Base-by-base conservation (phyloP, 805 yeast genomes). In the Yarrowia hollandica region DNA sequence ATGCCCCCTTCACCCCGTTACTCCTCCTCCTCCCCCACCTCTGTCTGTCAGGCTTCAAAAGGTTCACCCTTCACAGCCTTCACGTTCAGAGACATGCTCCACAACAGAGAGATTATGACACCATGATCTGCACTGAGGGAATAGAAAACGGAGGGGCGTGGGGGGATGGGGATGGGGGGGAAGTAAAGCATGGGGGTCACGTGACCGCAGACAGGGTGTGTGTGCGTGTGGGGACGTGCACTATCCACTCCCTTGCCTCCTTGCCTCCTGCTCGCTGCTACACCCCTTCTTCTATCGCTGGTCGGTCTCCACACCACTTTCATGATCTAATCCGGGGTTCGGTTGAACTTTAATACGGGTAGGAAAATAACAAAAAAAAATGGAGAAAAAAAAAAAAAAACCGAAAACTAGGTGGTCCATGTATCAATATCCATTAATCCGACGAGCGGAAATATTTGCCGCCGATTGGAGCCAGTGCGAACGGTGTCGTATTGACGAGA, bases 31-130 rank as follows among this genome's bases (percentile, higher is more conserved):
- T 9, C 22, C 8, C 22, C 8, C 38, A 34, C 4, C 16, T 34
- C 38, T 2, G 22, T 1, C 18, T 1, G 23, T 4, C 9, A 5
- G n/a, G n/a, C n/a, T n/a, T n/a, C n/a, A n/a, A n/a, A n/a, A n/a
- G n/a, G n/a, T 1, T 9, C 11, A 10, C 46, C 22, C 46, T 31
- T 10, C 31, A 30, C 9, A 19, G 28, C 52, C 35, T 44, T 44
- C 52, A 44, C 48, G 48, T 41, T 41, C 48, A 41, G 48, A 41
- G n/a, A n/a, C n/a, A n/a, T n/a, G n/a, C n/a, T n/a, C n/a, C n/a
- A n/a, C n/a, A n/a, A n/a, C n/a, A n/a, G n/a, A n/a, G n/a, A n/a
- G 48, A 41, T 41, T 41, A 44, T 44, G 52, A 44, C 35, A 44
- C 52, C 50, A 44, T 44, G 52, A 44, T 44, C 52, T 44, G 52